phyloP scores from a whole-genome alignment of 1,139 yeast genomes.

The Scheffersomyces stambukii region DNA sequence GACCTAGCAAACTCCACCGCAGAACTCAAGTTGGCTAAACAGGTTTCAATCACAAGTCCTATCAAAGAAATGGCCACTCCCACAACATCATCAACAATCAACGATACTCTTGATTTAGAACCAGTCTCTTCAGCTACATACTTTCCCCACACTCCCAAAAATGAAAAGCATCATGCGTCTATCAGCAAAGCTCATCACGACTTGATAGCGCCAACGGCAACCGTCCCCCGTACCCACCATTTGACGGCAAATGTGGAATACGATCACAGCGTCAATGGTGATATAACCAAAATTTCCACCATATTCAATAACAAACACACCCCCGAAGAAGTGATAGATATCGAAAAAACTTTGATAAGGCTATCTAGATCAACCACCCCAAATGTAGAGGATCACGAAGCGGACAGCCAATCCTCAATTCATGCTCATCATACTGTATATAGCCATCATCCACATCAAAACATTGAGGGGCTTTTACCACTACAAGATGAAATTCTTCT shows the following conservation, averaged over 20 bases:
- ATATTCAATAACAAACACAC: slow-evolving; percentile 3
- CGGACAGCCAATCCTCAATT: too few relatives aligned
- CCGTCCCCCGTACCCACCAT: slow-evolving; percentile 20
- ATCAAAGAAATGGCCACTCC: slow-evolving; percentile 2
- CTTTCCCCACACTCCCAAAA: slow-evolving; percentile 26
- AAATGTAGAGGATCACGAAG: slow-evolving; percentile 3
- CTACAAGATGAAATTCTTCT: slow-evolving; percentile 1
- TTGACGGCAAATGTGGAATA: slow-evolving; percentile 36
- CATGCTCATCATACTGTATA: too few relatives aligned
- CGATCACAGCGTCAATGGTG: slow-evolving; percentile 29
- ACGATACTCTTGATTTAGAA: slow-evolving; percentile 13
- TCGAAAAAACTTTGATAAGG: slow-evolving; percentile 6
- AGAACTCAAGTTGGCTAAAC: slow-evolving; percentile 5
- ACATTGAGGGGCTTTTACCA: neutral
- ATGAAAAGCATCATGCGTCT: too few relatives aligned
- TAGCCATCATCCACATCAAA: too few relatives aligned
- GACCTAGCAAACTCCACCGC: slow-evolving; percentile 1
- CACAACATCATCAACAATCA: too few relatives aligned
- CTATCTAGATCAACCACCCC: slow-evolving; percentile 10
- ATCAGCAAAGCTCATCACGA: slow-evolving; percentile 1
- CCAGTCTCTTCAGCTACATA: slow-evolving; percentile 33
- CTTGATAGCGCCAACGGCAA: slow-evolving; percentile 2
- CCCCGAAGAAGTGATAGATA: slow-evolving; percentile 7
- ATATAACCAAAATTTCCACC: slow-evolving; percentile 22
- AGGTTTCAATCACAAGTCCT: too few relatives aligned